Conservation (phyloP, 169 alveolate species). For the Hepatocystis sp. region DNA sequence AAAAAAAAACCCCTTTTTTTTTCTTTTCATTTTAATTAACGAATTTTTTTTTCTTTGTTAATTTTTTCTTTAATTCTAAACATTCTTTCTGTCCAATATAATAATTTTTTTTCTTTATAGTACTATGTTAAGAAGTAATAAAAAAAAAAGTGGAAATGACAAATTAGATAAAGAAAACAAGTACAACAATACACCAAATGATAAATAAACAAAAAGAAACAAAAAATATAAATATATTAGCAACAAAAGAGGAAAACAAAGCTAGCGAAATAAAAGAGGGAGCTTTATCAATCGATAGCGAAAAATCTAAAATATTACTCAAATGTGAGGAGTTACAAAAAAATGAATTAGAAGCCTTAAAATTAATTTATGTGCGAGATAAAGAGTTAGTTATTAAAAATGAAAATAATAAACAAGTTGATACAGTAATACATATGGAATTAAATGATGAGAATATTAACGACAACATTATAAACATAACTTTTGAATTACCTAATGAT, state of each 20-base stretch:
- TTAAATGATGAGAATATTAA: slow-evolving; percentile 68
- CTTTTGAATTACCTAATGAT: slow-evolving; percentile 74
- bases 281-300: slow-evolving; percentile 1
- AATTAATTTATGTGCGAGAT: slow-evolving; percentile 53
- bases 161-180: no score
- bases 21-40: no score
- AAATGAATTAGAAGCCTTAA: slow-evolving; percentile 72
- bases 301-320: slow-evolving; percentile 15
- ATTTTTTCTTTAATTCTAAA: no score
- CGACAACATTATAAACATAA: slow-evolving; percentile 37
- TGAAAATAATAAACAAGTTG: slow-evolving; percentile 56
- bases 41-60: no score
- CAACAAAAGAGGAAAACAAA: slow-evolving; percentile 10
- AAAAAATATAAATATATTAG: no score
- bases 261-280: not conserved
- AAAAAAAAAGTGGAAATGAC: no score
- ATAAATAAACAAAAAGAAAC: not conserved
- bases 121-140: no score
- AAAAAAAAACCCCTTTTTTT: no score
- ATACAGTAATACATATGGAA: slow-evolving; percentile 47
- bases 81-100: no score
- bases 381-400: slow-evolving; percentile 45
- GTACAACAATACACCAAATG: no score
- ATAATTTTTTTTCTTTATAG: no score
- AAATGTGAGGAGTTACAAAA: slow-evolving; percentile 61